Evolutionary conservation across 2,329 filamentous ascomycete species (phyloP), one percentile per base, ranked within the genome.

Genomic region (Penicillium sp.): DNA sequence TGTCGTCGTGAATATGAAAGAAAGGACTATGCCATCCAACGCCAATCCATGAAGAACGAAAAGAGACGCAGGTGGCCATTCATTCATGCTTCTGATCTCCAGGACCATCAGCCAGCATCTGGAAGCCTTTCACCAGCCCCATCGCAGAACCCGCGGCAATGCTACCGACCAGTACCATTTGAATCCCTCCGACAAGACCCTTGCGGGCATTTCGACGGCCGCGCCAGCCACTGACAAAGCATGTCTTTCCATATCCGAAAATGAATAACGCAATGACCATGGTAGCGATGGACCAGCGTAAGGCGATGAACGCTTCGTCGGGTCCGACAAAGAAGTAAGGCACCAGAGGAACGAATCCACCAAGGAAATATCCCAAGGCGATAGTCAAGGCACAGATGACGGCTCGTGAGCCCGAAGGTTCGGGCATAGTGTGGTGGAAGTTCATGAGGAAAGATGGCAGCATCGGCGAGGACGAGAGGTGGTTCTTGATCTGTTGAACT

Each of bases 241-340:
- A 71, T 1, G 68, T 71, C 63, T 80, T 80, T 28, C 69, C 67
- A 54, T 75, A 80, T 0, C 78, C 78, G 51, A 80, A 80, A 7
- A 73, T 41, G 40, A 80, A 66, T 25, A 80, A 62, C 1, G 77
- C 72, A 16, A 79, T 54, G 1, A 67, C 70, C 56, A 78, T 79
- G 13, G 78, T 73, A n/a, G 70, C 74, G 44, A 80, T 77, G n/a
- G 75, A 78, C 59, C 71, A 72, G 52, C 72, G 73, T 36, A 85
- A 58, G 79, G 92, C 54, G 86, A 95, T 67, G 90, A 92, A 76
- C 77, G 87, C 54, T 89, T 96, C 69, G 85, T 91, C 37, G 76
- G 83, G 58, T 80, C 89, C 48, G 80, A 95, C 56, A 84, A 72
- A 72, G 54, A 81, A 80, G 60, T 80, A 80, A 0, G 78, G 78